Evolutionary conservation across 164 flowering plant genomes (phyloP), one percentile per base, ranked within the genome.

Genomic region (Stephania yunnanensis): DNA sequence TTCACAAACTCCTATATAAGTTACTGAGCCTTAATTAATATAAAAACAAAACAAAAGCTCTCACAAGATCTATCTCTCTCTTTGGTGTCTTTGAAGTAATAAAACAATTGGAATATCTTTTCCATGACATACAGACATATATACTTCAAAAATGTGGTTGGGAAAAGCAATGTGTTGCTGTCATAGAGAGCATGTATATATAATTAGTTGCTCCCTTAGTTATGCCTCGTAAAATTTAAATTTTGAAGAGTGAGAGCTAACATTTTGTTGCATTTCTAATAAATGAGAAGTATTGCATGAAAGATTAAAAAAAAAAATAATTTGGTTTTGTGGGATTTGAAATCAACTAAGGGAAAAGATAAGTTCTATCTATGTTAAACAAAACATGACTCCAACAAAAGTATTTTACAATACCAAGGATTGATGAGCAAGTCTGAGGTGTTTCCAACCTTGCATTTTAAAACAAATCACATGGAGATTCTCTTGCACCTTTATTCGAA

Each of bases 151-250:
- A 64, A 15, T 71, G 72, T 78, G 80, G 73, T 86, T 83, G 88
- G 90, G 86, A 85, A 89, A 89, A 87, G 94, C 85, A 90, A 90
- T 86, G 29, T 78, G 85, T 89, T 92, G 94, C 86, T 92, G 94
- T 85, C 94, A 85, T 80, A 76, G 82, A 79, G 88, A 90, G 87
- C 79, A 84, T 87, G 91, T 90, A 25, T 25, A 25, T n/a, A 25
- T 25, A 25, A 25, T 88, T 88, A 36, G 42, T 88, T 88, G 97
- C 87, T 88, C 86, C 85, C 80, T 77, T 70, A 79, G 63, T 82
- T 50, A 25, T 81, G 86, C 79, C 83, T 81, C 25, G 73, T 80
- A 25, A 77, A 65, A 15, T 19, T 58, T 4, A 6, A 58, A 58
- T 15, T 4, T 36, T 4, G 42, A 36, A 36, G 42, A 36, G 42